Percentiles rank a stretch among this genome's conserved stretches.
Evolutionary conservation across 768 basidiomycete genomes (phyloP).

Genomic region (Phylloporus scabripes): DNA sequence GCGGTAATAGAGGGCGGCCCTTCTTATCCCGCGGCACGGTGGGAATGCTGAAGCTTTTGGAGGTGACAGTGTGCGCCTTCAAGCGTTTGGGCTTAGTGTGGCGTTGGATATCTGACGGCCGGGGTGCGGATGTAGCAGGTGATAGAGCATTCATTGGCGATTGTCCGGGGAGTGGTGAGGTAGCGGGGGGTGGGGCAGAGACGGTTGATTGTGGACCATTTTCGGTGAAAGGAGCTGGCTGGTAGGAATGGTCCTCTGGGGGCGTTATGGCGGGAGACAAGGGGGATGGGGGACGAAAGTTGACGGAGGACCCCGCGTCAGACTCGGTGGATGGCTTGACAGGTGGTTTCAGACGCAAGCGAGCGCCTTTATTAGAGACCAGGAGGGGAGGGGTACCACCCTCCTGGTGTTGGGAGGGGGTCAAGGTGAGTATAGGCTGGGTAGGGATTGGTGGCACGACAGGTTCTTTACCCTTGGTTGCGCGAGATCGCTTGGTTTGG

Average conservation of each 20-base stretch:
- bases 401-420: constrained; percentile 21
- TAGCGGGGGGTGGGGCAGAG: constrained; percentile 11
- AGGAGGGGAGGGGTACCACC: constrained; percentile 28
- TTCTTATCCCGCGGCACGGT: constrained; percentile 71
- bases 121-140: constrained; percentile 17
- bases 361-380: constrained; percentile 44
- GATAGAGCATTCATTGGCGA: constrained; percentile 18
- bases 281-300: constrained; percentile 25
- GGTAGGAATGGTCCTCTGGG: constrained; percentile 30
- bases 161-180: constrained; percentile 19
- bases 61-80: constrained; percentile 76
- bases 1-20: constrained; percentile 65
- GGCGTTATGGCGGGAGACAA: constrained; percentile 33
- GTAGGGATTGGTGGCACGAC: constrained; percentile 15
- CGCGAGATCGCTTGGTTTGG: constrained; percentile 29
- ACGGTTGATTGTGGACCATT: constrained; percentile 20
- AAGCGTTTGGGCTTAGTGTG: constrained; percentile 68
- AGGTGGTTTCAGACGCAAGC: constrained; percentile 46
- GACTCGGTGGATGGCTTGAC: constrained; percentile 25
- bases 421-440: constrained; percentile 26
- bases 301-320: constrained; percentile 14
- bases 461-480: constrained; percentile 38
- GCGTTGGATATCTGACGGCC: constrained; percentile 30
- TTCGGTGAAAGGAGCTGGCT: constrained; percentile 18
- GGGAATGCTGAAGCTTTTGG: constrained; percentile 72